phyloP scores from a whole-genome alignment of 2,329 filamentous ascomycete genomes.

The Talaromyces atroroseus region DNA sequence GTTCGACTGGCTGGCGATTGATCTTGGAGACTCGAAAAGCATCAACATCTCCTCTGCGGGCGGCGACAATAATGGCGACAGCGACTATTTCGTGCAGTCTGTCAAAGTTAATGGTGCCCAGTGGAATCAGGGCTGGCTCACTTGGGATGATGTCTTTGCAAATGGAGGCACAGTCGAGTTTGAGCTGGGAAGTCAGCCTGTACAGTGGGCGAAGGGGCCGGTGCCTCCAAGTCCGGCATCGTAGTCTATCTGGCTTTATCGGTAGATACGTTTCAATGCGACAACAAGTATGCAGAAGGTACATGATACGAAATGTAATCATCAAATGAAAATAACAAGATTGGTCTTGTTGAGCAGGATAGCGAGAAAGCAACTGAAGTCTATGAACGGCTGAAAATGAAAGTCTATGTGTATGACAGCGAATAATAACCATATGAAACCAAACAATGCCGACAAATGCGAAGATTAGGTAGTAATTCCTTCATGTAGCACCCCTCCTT shows the following conservation, averaged over 20 bases:
- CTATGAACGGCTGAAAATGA: too few species aligned
- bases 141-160: conserved; percentile 56
- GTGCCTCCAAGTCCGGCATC: conserved; percentile 51
- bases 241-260: background rate
- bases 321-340: background rate
- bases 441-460: too few species aligned
- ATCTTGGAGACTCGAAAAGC: conserved; percentile 50
- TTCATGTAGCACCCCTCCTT: too few species aligned
- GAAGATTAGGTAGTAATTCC: too few species aligned
- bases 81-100: conserved; percentile 56
- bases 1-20: conserved; percentile 53
- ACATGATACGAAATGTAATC: background rate
- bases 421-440: too few species aligned
- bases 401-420: too few species aligned
- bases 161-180: conserved; percentile 58
- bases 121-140: conserved; percentile 60
- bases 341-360: too few species aligned
- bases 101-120: conserved; percentile 55
- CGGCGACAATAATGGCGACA: conserved; percentile 53
- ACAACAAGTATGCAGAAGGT: background rate
- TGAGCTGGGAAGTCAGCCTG: conserved; percentile 51
- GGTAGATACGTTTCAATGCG: background rate
- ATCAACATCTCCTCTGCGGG: conserved; percentile 51
- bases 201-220: conserved; percentile 56
- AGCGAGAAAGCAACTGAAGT: too few species aligned